These are phyloP conservation scores for Albifimbria verrucaria DNA, from an alignment of 2,329 filamentous ascomycete genomes.

Conservation along the genomic window DNA sequence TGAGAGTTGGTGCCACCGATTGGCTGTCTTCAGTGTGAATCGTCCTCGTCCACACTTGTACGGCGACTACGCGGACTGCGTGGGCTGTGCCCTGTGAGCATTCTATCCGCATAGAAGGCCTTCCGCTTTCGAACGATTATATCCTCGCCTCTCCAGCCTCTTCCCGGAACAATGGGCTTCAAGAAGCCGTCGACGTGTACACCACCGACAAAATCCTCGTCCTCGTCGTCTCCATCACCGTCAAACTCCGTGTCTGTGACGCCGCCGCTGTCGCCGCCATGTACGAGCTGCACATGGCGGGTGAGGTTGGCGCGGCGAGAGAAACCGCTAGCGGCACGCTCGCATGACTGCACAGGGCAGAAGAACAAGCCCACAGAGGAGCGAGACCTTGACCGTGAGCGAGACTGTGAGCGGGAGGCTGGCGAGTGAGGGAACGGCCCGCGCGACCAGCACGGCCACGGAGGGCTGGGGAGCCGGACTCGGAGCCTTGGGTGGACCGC, in stretches of 20 bases:
- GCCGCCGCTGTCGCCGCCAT: conserved; percentile 26
- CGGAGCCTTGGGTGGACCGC: conserved; percentile 19
- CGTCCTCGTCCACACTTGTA: conserved; percentile 10
- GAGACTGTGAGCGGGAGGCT: conserved; percentile 19
- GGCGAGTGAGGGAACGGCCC: conserved; percentile 7
- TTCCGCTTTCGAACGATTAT: conserved; percentile 23
- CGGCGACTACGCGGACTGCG: conserved; percentile 9
- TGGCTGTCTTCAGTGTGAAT: conserved; percentile 7
- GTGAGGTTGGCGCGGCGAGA: conserved; percentile 30
- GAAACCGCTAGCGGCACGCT: conserved; percentile 34
- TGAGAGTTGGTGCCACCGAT: background rate
- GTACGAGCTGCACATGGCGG: conserved; percentile 35
- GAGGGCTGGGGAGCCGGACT: conserved; percentile 8
- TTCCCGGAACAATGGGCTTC: conserved; percentile 46
- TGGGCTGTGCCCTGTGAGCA: background rate
- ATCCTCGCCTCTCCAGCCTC: conserved; percentile 45
- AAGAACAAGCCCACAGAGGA: conserved; percentile 30
- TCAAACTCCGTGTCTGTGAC: conserved; percentile 23
- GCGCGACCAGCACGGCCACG: background rate
- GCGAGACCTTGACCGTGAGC: conserved; percentile 23
- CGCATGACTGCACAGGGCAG: conserved; percentile 35
- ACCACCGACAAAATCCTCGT: conserved; percentile 43
- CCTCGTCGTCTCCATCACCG: conserved; percentile 47
- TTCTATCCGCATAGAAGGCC: conserved; percentile 18
- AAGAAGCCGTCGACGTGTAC: conserved; percentile 69